A percentile compares a stretch with the other conserved stretches of the same genome.
phyloP scores from a whole-genome alignment of 345 rosid genomes.

The Ceriops zippeliana region DNA sequence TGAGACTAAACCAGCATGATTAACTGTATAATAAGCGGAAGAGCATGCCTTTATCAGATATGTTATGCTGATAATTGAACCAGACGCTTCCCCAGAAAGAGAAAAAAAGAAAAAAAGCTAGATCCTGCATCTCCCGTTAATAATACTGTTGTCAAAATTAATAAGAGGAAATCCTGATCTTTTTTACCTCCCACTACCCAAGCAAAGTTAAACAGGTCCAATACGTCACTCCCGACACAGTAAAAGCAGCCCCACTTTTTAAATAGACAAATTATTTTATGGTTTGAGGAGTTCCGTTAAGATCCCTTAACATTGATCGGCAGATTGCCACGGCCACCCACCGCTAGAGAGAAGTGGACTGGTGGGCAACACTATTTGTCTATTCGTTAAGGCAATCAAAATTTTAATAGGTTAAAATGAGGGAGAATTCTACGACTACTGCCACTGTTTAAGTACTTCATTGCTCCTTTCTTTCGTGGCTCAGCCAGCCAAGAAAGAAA shows the following conservation, averaged over 20 bases:
- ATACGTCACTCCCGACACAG: background rate
- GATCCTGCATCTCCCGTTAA: background rate
- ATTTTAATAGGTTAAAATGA: no score
- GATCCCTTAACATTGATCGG: background rate
- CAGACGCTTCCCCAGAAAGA: background rate
- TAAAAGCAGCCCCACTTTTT: background rate
- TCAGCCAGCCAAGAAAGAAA: no score
- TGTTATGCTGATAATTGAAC: background rate
- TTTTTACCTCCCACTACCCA: background rate
- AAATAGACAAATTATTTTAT: background rate
- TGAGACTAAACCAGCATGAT: no score
- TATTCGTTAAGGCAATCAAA: no score
- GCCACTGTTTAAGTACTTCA: no score
- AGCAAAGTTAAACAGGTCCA: background rate
- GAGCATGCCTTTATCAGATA: background rate
- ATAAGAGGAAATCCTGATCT: background rate
- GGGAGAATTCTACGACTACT: no score
- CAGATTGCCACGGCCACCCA: background rate
- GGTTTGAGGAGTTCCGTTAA: background rate
- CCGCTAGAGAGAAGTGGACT: background rate
- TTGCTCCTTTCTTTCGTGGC: no score
- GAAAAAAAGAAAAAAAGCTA: background rate
- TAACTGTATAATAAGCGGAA: background rate
- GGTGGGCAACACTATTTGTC: background rate
- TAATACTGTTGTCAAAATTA: background rate